Conservation (phyloP, 1,139 yeast genomes). For the Pichia sp. region DNA sequence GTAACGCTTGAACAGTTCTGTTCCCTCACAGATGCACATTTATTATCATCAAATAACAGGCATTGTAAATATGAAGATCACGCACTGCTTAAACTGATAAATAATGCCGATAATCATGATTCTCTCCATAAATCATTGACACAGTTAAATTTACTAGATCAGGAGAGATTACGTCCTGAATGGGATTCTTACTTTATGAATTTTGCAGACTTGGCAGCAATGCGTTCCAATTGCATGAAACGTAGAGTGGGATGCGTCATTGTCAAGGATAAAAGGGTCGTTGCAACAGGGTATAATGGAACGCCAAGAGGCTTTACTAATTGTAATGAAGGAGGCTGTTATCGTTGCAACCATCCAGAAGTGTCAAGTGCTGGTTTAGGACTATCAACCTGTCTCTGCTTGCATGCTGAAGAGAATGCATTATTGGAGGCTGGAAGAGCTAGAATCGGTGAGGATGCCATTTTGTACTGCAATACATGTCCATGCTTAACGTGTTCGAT, state of each 20-base stretch:
- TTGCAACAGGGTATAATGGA: conserved; percentile 97
- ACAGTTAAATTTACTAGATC: conserved; percentile 47
- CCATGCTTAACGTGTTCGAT: conserved; percentile 96
- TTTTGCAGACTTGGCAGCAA: conserved; percentile 87
- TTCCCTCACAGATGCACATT: conserved; percentile 12
- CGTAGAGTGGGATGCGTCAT: conserved; percentile 94
- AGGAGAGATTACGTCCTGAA: conserved; percentile 70
- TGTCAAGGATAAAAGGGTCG: conserved; percentile 75
- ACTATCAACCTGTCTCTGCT: conserved; percentile 78
- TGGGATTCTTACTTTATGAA: conserved; percentile 98
- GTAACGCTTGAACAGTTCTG: conserved; percentile 35
- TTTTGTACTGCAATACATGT: conserved; percentile 89
- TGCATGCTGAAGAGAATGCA: conserved; percentile 98
- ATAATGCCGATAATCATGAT: conserved; percentile 39
- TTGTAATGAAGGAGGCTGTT: conserved; percentile 95
- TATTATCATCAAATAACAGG: conserved; percentile 1
- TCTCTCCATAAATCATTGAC: conserved; percentile 29
- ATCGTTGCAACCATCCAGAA: conserved; percentile 64
- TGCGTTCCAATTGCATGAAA: conserved; percentile 93
- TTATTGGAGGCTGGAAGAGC: conserved; percentile 90
- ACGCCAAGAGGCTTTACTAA: conserved; percentile 84
- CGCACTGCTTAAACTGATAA: conserved; percentile 57
- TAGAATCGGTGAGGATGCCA: conserved; percentile 57
- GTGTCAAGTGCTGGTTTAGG: conserved; percentile 37
- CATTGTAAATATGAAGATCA: conserved; percentile 27